Evolutionary conservation across 1,284 basidiomycete species (phyloP), one percentile per base, ranked within the genome.

Genomic region (Trametes hirsuta): DNA sequence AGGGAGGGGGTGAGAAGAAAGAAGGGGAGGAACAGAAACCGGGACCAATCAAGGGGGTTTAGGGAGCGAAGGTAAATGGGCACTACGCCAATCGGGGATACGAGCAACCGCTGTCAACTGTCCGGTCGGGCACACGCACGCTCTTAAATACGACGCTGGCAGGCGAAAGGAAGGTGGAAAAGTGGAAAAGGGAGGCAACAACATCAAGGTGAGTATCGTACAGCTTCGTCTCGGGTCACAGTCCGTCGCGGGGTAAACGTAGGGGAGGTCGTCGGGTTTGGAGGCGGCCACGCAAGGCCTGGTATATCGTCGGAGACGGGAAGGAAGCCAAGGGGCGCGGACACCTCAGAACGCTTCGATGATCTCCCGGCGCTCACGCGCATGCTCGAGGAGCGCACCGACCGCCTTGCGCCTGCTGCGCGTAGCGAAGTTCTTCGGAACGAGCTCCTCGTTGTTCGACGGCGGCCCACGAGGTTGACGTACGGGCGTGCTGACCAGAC

Each of bases 391-490:
- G 68, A 92, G 82, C 68, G 84, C 84, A 55, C 88, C 90, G 61
- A 93, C 90, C n/a, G 89, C 89, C 78, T 87, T 85, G 70, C 88
- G 83, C 74, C 89, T 81, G 73, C 90, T 88, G 67, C 91, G 84
- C 22, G 86, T 85, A 15, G 93, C 93, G 77, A 95, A 95, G 77
- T 95, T 95, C 81, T 90, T 91, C 48, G 89, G 85, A n/a, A 88
- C 88, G 44, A 95, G 84, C 72, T 95, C 93, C 69, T 94, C 91
- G 59, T 86, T 84, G 71, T 90, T 90, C 25, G 90, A 90, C 55
- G 93, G 93, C 58, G 93, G 93, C 65, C 93, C 93, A 61, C 85
- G 84, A 64, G 93, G 93, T 79, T 95, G 93, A 75, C 93, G 87
- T 52, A 86, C 80, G 48, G 90, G 87, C 69, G 86, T 84, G 72